phyloP scores from a whole-genome alignment of 2,329 filamentous ascomycete genomes.

The Aspergillus neoniger region DNA sequence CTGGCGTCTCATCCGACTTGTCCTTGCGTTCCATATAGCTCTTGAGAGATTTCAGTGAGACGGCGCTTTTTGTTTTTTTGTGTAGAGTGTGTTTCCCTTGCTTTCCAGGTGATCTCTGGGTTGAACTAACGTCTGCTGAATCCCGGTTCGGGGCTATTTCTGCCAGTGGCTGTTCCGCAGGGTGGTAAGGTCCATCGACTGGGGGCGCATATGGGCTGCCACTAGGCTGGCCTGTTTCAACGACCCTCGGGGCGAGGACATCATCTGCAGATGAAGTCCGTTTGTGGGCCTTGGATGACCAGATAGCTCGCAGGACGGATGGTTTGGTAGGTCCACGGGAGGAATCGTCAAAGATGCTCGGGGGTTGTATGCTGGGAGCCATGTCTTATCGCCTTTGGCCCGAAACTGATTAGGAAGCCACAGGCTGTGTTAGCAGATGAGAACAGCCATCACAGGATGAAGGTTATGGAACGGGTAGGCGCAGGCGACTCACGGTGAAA shows the following conservation, averaged over 20 bases:
- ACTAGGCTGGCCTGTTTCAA: conserved; percentile 48
- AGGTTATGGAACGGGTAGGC: conserved; percentile 11
- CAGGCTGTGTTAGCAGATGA: conserved; percentile 3
- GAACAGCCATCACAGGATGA: neutral
- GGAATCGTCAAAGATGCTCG: conserved; percentile 43
- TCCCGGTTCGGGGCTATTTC: conserved; percentile 45
- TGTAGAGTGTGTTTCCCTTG: conserved; percentile 44
- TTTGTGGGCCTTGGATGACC: conserved; percentile 53
- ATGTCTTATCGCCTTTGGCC: conserved; percentile 36
- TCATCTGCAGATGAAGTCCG: conserved; percentile 47
- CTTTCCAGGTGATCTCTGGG: conserved; percentile 42
- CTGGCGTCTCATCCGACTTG: conserved; percentile 34
- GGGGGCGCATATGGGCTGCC: conserved; percentile 43
- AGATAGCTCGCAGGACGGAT: conserved; percentile 56
- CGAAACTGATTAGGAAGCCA: conserved; percentile 26
- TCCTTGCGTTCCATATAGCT: conserved; percentile 52
- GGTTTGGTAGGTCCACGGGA: conserved; percentile 40
- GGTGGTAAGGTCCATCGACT: conserved; percentile 52
- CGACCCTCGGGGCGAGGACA: conserved; percentile 21
- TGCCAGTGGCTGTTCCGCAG: conserved; percentile 34
- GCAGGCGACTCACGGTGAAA: conserved; percentile 21
- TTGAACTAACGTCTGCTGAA: conserved; percentile 25
- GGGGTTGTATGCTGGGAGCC: conserved; percentile 33
- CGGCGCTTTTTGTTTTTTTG: conserved; percentile 57
- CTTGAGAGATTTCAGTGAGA: conserved; percentile 54